A percentile compares a stretch with the other conserved stretches of the same genome.
Conservation (phyloP, 768 basidiomycete species). For the Suillus discolor region DNA sequence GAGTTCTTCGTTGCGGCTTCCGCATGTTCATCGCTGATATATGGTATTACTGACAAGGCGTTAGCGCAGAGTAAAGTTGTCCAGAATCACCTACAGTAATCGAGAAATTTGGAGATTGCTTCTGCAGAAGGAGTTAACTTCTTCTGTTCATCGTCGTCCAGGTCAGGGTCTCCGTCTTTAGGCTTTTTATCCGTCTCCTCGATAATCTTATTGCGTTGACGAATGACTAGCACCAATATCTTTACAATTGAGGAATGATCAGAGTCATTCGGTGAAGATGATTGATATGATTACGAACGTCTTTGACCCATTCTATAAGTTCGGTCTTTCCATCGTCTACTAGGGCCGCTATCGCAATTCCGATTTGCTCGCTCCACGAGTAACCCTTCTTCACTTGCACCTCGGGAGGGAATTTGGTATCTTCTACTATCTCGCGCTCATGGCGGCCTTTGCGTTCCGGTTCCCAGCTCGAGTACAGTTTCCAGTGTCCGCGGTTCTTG, state of each 20-base stretch:
- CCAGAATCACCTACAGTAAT: conserved; percentile 62
- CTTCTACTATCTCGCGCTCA: conserved; percentile 33
- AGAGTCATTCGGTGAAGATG: conserved; percentile 17
- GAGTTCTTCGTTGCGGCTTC: conserved; percentile 77
- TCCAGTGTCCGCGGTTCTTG: conserved; percentile 86
- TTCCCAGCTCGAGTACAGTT: conserved; percentile 79
- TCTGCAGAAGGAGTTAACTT: conserved; percentile 59
- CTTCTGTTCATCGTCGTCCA: conserved; percentile 30
- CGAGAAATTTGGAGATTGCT: conserved; percentile 66
- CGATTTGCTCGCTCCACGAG: conserved; percentile 88
- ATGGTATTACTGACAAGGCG: conserved; percentile 67
- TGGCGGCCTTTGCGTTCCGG: conserved; percentile 48
- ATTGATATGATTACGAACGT: conserved; percentile 53
- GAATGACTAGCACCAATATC: conserved; percentile 65
- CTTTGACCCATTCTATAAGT: conserved; percentile 78
- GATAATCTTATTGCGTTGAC: conserved; percentile 59
- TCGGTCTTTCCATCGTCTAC: conserved; percentile 63
- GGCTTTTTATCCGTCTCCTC: conserved; percentile 56
- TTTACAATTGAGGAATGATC: conserved; percentile 30
- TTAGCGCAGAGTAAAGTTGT: conserved; percentile 10
- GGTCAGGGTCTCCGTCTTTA: conserved; percentile 40
- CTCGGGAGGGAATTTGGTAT: conserved; percentile 57
- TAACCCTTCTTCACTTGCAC: conserved; percentile 86
- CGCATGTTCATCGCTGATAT: conserved; percentile 72
- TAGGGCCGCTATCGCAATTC: conserved; percentile 77